A percentile compares a stretch with the other conserved stretches of the same genome.
Conservation (phyloP, 371 early-diverging fungal genomes). For the Haplosporangium sp. region DNA sequence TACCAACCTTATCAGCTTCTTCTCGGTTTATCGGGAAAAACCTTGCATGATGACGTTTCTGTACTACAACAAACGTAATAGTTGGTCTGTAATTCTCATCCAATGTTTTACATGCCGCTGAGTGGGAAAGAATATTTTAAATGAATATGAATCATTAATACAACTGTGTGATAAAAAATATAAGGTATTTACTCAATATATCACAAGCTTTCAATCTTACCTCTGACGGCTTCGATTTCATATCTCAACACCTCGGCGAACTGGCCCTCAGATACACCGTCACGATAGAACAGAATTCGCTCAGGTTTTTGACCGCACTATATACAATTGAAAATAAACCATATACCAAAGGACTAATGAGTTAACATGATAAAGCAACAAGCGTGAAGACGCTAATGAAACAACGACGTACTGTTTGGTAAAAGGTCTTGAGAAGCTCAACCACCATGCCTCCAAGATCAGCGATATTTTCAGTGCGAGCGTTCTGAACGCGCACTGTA, state of each 20-base stretch:
- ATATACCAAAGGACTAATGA: not conserved
- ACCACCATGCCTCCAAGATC: slow-evolving; percentile 73
- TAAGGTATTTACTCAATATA: too few relatives aligned
- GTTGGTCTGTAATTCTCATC: slow-evolving; percentile 74
- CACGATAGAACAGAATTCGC: slow-evolving; percentile 86
- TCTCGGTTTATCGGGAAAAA: slow-evolving; percentile 72
- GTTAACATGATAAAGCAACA: not conserved
- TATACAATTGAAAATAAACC: not conserved
- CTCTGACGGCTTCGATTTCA: slow-evolving; percentile 77
- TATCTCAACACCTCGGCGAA: slow-evolving; percentile 71
- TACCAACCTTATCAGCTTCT: slow-evolving; percentile 69
- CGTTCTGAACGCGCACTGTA: slow-evolving; percentile 73
- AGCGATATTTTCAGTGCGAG: slow-evolving; percentile 77
- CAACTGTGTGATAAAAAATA: too few relatives aligned
- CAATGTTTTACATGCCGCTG: slow-evolving; percentile 70
- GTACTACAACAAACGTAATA: slow-evolving; percentile 86
- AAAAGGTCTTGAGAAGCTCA: slow-evolving; percentile 75
- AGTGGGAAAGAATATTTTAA: too few relatives aligned
- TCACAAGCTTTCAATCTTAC: too few relatives aligned
- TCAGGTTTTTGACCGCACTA: slow-evolving; percentile 67
- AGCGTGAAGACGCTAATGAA: too few relatives aligned
- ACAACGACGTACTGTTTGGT: slow-evolving; percentile 16
- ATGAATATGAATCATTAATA: too few relatives aligned
- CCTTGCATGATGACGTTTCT: slow-evolving; percentile 90
- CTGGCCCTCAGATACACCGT: slow-evolving; percentile 85